Conservation (phyloP, 108 stramenopile genomes). For the Pseudonitzschia multiseries region DNA sequence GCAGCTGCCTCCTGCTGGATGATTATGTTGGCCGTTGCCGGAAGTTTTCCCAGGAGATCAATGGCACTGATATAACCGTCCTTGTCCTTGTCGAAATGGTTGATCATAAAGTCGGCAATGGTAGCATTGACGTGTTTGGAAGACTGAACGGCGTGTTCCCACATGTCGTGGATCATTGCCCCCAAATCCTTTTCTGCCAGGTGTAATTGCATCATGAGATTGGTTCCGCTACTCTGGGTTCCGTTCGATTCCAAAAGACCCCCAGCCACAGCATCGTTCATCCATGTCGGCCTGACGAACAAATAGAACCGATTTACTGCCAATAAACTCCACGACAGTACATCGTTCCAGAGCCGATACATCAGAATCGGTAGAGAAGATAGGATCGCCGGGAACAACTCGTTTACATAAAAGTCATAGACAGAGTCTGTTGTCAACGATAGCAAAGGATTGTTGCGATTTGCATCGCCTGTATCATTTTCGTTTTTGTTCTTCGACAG, state of each 20-base stretch:
- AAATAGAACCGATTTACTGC: conserved; percentile 23
- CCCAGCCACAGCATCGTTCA: conserved; percentile 17
- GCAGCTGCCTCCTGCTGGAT: background rate
- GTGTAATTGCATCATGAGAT: background rate
- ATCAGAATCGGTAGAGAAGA: conserved; percentile 50
- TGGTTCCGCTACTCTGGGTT: conserved; percentile 13
- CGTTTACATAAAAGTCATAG: conserved; percentile 53
- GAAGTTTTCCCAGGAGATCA: conserved; percentile 42
- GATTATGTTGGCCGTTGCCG: conserved; percentile 21
- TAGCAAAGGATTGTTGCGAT: background rate
- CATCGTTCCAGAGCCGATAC: conserved; percentile 43
- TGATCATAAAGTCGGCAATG: conserved; percentile 26
- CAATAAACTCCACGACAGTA: background rate
- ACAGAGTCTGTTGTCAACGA: conserved; percentile 33
- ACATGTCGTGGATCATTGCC: conserved; percentile 10
- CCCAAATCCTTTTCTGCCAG: background rate
- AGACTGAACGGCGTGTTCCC: conserved; percentile 33
- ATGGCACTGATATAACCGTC: conserved; percentile 40
- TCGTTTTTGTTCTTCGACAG: background rate
- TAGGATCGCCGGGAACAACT: conserved; percentile 51
- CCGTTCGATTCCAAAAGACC: background rate
- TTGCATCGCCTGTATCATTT: background rate
- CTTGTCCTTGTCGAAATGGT: conserved; percentile 39
- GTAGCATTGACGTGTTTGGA: conserved; percentile 9
- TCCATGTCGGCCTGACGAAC: conserved; percentile 49